These are phyloP conservation scores for Suhomyces xylopsoci DNA, from an alignment of 805 yeast genomes.

Conservation along the genomic window DNA sequence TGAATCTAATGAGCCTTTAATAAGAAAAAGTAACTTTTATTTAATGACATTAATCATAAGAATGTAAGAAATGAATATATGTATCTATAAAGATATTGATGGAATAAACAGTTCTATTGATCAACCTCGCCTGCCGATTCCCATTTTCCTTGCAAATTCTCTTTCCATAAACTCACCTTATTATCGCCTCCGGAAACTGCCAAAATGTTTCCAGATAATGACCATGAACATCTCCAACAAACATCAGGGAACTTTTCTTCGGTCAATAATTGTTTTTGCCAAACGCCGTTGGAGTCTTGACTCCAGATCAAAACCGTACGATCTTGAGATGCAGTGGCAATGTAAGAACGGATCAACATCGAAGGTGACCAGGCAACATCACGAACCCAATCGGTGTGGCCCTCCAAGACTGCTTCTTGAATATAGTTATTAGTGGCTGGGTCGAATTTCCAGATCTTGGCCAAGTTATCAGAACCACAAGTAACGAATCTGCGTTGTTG, in stretches of 20 bases:
- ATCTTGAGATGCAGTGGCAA: conserved; percentile 97
- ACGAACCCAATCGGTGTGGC: conserved; percentile 98
- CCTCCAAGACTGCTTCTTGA: conserved; percentile 75
- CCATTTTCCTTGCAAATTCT: conserved; percentile 89
- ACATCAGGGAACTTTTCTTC: conserved; percentile 91
- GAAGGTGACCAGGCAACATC: conserved; percentile 99
- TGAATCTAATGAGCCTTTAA: not conserved
- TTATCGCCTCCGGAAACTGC: conserved; percentile 97
- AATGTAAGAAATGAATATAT: conserved; percentile 1
- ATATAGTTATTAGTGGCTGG: conserved; percentile 53
- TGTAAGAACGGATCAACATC: conserved; percentile 77
- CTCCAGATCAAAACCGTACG: conserved; percentile 95
- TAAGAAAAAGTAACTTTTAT: conserved; percentile 2
- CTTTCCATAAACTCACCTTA: conserved; percentile 95
- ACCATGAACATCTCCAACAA: conserved; percentile 98
- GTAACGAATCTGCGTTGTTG: conserved; percentile 77
- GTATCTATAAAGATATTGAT: not conserved
- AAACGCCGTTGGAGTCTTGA: conserved; percentile 63
- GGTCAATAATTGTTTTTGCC: conserved; percentile 78
- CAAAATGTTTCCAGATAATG: conserved; percentile 88
- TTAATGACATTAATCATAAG: conserved; percentile 5
- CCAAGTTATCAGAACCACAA: conserved; percentile 93
- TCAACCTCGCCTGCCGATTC: conserved; percentile 96
- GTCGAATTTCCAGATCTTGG: conserved; percentile 83
- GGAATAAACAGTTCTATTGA: conserved; percentile 42